Percentiles rank a stretch among this genome's conserved stretches.
phyloP scores from a whole-genome alignment of 805 yeast genomes.

The Grigorovia transvaalensis region DNA sequence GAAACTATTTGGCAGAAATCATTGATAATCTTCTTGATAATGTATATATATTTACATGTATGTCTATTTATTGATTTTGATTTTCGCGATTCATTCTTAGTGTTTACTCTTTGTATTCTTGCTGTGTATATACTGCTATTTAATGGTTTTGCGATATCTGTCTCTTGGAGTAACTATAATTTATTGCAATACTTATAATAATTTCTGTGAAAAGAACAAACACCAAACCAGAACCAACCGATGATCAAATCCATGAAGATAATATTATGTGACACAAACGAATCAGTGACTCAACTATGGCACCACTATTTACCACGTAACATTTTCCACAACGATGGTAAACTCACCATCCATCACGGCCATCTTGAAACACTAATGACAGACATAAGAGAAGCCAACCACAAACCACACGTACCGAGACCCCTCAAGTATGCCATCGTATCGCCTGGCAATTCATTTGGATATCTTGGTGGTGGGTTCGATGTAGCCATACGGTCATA shows the following conservation, averaged over 20 bases:
- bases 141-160: too few species aligned
- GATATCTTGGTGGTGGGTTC: slow-evolving; percentile 43
- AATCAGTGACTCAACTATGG: slow-evolving; percentile 12
- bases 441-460: slow-evolving; percentile 44
- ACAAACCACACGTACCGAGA: background rate
- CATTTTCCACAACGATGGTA: slow-evolving; percentile 3
- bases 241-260: slow-evolving; percentile 7
- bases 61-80: background rate
- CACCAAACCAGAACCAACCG: background rate
- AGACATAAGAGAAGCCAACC: background rate
- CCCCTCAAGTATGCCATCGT: slow-evolving; percentile 26
- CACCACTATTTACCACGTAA: slow-evolving; percentile 6
- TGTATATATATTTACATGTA: background rate
- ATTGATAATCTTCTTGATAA: slow-evolving; percentile 1
- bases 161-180: too few species aligned
- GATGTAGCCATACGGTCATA: slow-evolving; percentile 28
- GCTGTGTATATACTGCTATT: too few species aligned
- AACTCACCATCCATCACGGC: slow-evolving; percentile 10
- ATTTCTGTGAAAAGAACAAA: too few species aligned
- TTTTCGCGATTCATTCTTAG: too few species aligned
- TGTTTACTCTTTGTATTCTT: too few species aligned
- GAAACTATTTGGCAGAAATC: slow-evolving; percentile 33
- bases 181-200: too few species aligned
- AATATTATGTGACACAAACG: slow-evolving; percentile 17
- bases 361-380: slow-evolving; percentile 7